phyloP scores from a whole-genome alignment of 140 eudicot species.

The Flaveria floridana region DNA sequence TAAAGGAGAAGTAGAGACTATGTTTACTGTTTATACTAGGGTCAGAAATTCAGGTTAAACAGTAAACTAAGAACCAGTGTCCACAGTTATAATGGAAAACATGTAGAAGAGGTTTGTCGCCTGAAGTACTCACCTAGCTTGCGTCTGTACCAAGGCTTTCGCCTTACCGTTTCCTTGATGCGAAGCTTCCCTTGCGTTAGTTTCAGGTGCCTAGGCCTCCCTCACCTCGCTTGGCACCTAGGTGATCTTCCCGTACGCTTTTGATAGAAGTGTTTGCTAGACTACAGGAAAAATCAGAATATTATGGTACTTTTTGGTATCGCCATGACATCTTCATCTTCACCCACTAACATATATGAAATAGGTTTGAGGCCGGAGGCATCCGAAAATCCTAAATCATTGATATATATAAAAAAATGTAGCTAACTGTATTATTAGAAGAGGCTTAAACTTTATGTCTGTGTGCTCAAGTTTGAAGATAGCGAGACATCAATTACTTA shows the following conservation, averaged over 20 bases:
- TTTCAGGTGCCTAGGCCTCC: background rate
- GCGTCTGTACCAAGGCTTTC: background rate
- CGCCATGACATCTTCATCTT: conserved; percentile 6
- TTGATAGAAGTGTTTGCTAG: background rate
- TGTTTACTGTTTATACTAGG: background rate
- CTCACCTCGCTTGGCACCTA: background rate
- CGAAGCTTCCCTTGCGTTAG: background rate
- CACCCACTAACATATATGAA: background rate
- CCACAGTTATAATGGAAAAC: background rate
- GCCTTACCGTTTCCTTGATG: background rate
- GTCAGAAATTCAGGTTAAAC: background rate
- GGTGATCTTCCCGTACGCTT: background rate
- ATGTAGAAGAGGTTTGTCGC: background rate
- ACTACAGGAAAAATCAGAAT: conserved; percentile 4
- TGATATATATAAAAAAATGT: background rate
- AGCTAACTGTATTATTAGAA: conserved; percentile 13
- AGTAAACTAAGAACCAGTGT: background rate
- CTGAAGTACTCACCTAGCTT: background rate
- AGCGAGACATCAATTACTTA: background rate
- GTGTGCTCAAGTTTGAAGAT: conserved; percentile 4
- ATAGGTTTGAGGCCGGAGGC: background rate
- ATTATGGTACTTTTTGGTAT: background rate
- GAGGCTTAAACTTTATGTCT: background rate
- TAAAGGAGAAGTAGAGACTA: background rate
- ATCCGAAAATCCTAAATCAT: conserved; percentile 1